Base-by-base conservation (phyloP, 1,139 yeast species). In the Zygoascus sp. region DNA sequence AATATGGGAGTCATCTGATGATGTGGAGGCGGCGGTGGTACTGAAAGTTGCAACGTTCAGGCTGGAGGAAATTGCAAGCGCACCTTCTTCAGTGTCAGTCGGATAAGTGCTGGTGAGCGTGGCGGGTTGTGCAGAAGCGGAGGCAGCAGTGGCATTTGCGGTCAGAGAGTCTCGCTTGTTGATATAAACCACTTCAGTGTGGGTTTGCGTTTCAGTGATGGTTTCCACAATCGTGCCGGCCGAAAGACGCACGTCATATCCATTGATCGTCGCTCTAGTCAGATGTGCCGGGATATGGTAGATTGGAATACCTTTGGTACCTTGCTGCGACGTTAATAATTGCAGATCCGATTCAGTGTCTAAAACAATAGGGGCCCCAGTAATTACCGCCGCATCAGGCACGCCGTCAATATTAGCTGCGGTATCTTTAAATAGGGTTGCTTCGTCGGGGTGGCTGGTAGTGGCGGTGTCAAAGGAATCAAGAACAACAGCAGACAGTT, bases 31-130 rank as follows among this genome's bases (percentile, higher is more conserved):
- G 13, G 50, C 46, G 11, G 48, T 45, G 13, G 47, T 39, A 2
- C 32, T 42, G 6, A 46, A 34, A 8, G 52, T 49, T 2, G 47
- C 51, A 10, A 49, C 19, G 17, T 47, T 49, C 35, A 49, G 22
- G 11, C 48, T 40, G 13, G 30, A 15, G 16, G 52, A 48, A 17
- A 49, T 42, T 3, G 25, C 45, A 2, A 48, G 16, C 13, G 49
- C 49, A 5, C 44, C 46, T 11, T 47, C 51, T 9, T 45, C 49
- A 11, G 17, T 21, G 2, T 38, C 35, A 41, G 34, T 28, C 30
- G 6, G 6, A 30, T 23, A 9, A 10, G 21, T 15, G 21, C 15
- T n/a, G 20, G 34, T 30, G n/a, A 7, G 17, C 11, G 34, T 30
- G 11, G 34, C 5, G 34, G 34, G 15, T n/a, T n/a, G n/a, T 13